Evolutionary conservation across 257 asterid species (phyloP).

Genomic region (Striga asiatica): DNA sequence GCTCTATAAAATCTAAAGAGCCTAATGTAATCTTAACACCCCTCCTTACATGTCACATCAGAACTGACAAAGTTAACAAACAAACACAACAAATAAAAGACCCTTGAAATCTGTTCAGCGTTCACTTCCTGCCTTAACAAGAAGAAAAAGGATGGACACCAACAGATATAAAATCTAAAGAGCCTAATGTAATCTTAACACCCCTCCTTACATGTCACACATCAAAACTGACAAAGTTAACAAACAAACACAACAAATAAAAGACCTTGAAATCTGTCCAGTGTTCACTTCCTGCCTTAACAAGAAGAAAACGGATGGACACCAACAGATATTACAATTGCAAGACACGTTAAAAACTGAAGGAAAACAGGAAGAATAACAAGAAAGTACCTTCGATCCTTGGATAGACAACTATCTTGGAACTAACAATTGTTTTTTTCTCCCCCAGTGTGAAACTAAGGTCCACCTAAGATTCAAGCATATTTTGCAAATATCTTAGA

Average conservation of each 20-base stretch:
- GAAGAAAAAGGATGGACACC: neutral
- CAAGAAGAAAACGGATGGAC: too few species aligned
- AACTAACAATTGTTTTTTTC: constrained; percentile 62
- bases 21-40: constrained; percentile 1
- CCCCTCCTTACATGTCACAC: too few species aligned
- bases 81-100: neutral
- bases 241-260: too few species aligned
- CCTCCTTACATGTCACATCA: neutral
- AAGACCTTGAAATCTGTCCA: too few species aligned
- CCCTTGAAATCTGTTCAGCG: neutral
- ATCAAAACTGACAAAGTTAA: too few species aligned
- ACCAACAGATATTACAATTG: too few species aligned
- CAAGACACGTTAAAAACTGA: too few species aligned
- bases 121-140: neutral
- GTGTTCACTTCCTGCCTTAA: too few species aligned
- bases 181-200: too few species aligned
- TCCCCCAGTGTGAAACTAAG: constrained; percentile 74
- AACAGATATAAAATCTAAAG: too few species aligned
- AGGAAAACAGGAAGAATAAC: neutral
- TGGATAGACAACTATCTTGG: constrained; percentile 63
- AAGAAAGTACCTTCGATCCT: constrained; percentile 65
- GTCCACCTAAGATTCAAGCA: constrained; percentile 47
- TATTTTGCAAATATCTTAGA: constrained; percentile 1
- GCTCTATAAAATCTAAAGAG: neutral
- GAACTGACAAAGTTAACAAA: neutral